Base-by-base conservation (phyloP, 1,284 basidiomycete species). In the Cystobasidiaceae sp. region DNA sequence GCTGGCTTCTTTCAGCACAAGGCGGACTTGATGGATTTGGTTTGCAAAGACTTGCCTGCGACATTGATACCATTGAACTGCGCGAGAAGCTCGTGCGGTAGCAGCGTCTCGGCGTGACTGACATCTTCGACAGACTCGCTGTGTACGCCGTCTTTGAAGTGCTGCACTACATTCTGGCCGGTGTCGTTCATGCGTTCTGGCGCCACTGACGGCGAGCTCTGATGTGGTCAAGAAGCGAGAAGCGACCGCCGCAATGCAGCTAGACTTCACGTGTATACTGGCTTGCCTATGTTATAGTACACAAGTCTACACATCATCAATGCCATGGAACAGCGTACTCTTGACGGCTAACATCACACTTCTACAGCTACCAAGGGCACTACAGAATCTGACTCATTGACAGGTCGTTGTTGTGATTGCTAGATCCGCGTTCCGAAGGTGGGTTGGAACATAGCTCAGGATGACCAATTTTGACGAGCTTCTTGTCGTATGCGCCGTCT, bases 401-500 rank as follows among this genome's bases (percentile, higher is more conserved):
- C 39, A 56, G 32, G 15, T 56, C 54, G 32, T 56, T 41, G 15
- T 28, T 56, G 25, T 41, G 5, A 44, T 56, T 56, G 25, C 48
- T 58, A 4, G 48, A 52, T n/a, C 65, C 66, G 28, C n/a, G 37
- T 30, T 67, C 66, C 17, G 48, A 55, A 1, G 54, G 56, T 13
- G 60, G 48, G 19, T 52, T 55, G 7, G 71, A 72, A 50, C 69
- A 83, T 51, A 90, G 80, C 73, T 88, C 87, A 34, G 83, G 79
- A 70, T 82, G 83, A 0, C 91, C 89, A 81, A 92, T 90, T 79
- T 88, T 93, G 71, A 83, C 83, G 45, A 97, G 79, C 79, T 97
- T 97, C 57, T 82, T 83, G 76, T 97, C 94, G 75, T 96, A 92
- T 50, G 43, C 56, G 30, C 49, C 81, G 60, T 84, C 83, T 33